Percentiles rank a stretch among this genome's conserved stretches.
Conservation (phyloP, 805 yeast species). For the Candida andamanensis region DNA sequence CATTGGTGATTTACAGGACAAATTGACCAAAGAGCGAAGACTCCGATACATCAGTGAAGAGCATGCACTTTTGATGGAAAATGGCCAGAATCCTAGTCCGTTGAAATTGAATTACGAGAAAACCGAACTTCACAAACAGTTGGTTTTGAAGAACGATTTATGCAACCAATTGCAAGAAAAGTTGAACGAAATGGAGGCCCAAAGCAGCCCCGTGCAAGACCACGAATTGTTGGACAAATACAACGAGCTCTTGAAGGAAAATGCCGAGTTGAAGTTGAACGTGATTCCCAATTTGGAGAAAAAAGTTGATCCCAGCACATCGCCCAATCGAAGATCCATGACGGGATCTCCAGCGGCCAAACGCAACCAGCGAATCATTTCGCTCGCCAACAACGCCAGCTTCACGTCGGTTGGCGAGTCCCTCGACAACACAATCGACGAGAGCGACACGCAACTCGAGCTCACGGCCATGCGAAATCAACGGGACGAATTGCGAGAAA, state of each 20-base stretch:
- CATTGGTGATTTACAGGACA: slow-evolving; percentile 50
- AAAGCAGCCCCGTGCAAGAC: too few species aligned
- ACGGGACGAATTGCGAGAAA: slow-evolving; percentile 39
- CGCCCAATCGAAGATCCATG: neutral
- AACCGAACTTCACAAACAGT: slow-evolving; percentile 44
- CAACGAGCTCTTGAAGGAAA: slow-evolving; percentile 35
- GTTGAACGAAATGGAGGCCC: slow-evolving; percentile 25
- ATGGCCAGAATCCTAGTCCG: slow-evolving; percentile 48
- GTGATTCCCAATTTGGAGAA: slow-evolving; percentile 45
- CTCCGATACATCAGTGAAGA: slow-evolving; percentile 69
- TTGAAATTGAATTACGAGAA: slow-evolving; percentile 54
- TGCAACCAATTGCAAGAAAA: slow-evolving; percentile 44
- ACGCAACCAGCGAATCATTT: slow-evolving; percentile 3
- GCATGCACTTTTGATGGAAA: slow-evolving; percentile 52
- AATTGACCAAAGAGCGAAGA: slow-evolving; percentile 58
- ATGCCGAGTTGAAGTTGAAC: slow-evolving; percentile 36
- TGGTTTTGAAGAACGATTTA: slow-evolving; percentile 44
- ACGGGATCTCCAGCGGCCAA: too few species aligned
- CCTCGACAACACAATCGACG: slow-evolving; percentile 6
- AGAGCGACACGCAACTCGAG: slow-evolving; percentile 16
- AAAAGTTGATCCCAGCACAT: slow-evolving; percentile 8
- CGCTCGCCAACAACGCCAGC: slow-evolving; percentile 4
- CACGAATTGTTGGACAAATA: slow-evolving; percentile 34
- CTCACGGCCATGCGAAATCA: slow-evolving; percentile 22
- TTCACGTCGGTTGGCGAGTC: slow-evolving; percentile 3